A percentile compares a stretch with the other conserved stretches of the same genome.
Conservation (phyloP, 2,329 filamentous ascomycete species). For the Epichloe hybrida region DNA sequence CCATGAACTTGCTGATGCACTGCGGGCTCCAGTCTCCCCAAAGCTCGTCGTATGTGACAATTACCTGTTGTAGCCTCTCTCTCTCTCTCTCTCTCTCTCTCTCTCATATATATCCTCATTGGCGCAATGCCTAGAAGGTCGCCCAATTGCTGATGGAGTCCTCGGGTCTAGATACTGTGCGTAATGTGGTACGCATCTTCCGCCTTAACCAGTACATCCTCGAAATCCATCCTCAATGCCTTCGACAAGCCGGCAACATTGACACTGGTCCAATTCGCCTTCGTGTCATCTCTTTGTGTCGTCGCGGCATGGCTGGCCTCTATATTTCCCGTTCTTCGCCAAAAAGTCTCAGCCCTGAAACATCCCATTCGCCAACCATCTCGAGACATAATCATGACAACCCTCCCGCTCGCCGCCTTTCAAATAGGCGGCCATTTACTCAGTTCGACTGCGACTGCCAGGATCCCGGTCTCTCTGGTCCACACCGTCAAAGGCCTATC, state of each 20-base stretch:
- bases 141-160: constrained; percentile 1
- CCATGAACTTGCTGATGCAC: constrained; percentile 80
- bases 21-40: constrained; percentile 80
- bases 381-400: constrained; percentile 69
- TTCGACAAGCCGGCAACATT: constrained; percentile 84
- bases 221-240: constrained; percentile 88
- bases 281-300: constrained; percentile 81
- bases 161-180: constrained; percentile 55
- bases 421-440: constrained; percentile 89
- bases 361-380: constrained; percentile 73
- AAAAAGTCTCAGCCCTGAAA: constrained; percentile 62
- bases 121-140: neutral
- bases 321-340: constrained; percentile 56
- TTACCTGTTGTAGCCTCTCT: neutral
- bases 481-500: constrained; percentile 98
- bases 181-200: constrained; percentile 90
- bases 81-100: neutral
- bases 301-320: constrained; percentile 63
- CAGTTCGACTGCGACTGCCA: constrained; percentile 83
- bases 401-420: constrained; percentile 82
- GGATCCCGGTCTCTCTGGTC: constrained; percentile 91
- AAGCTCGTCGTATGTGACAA: constrained; percentile 58
- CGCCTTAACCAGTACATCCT: constrained; percentile 92
- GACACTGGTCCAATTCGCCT: constrained; percentile 84
- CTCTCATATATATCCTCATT: neutral